phyloP scores from a whole-genome alignment of 257 asterid species.

The Solanum chilense region DNA sequence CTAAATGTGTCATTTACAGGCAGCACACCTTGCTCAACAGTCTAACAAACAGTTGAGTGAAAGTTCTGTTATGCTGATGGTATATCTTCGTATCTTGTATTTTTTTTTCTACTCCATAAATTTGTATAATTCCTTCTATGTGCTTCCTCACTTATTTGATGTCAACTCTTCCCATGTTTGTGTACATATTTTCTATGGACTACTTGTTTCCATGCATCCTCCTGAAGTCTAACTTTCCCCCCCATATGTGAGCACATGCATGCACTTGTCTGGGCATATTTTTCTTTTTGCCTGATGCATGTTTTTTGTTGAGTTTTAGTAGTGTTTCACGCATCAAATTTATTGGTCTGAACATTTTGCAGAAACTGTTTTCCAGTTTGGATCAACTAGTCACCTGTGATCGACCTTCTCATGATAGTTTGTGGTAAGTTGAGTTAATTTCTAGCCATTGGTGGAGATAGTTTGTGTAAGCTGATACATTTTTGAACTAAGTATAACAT shows the following conservation, averaged over 20 bases:
- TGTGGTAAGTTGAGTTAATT: slow-evolving; percentile 55
- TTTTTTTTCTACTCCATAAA: not conserved
- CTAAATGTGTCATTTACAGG: slow-evolving; percentile 31
- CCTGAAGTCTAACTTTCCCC: not conserved
- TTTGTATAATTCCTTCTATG: not conserved
- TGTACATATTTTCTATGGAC: not conserved
- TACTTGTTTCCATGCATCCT: not conserved
- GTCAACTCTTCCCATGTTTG: not conserved
- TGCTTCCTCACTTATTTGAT: not conserved
- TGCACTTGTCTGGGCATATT: not conserved
- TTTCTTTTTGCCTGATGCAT: not conserved
- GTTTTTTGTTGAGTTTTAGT: not conserved
- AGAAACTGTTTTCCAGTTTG: slow-evolving; percentile 70
- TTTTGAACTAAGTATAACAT: not conserved
- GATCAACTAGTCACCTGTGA: slow-evolving; percentile 69
- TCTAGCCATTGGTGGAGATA: not conserved
- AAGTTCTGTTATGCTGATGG: slow-evolving; percentile 64
- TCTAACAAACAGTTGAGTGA: slow-evolving; percentile 19
- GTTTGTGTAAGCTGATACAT: no score
- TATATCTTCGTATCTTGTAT: slow-evolving; percentile 11
- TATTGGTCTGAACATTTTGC: slow-evolving; percentile 19
- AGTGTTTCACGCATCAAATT: slow-evolving; percentile 5
- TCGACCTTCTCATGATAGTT: slow-evolving; percentile 50
- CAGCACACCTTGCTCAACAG: slow-evolving; percentile 57
- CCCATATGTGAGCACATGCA: not conserved